Percentiles rank a stretch among this genome's conserved stretches.
phyloP scores from a whole-genome alignment of 176 grass and related monocot species.

The Tillandsia fasciculata region DNA sequence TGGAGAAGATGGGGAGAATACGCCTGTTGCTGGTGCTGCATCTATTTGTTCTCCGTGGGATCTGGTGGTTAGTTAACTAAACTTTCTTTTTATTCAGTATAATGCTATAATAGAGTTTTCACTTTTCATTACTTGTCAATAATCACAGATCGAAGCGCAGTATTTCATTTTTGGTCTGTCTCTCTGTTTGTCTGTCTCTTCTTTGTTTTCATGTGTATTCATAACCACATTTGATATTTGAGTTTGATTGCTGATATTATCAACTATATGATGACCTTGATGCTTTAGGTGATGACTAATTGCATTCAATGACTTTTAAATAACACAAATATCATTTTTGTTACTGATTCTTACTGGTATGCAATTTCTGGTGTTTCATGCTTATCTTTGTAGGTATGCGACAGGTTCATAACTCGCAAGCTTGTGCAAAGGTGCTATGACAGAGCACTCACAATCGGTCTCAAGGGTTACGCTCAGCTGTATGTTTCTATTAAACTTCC shows the following conservation, averaged over 20 bases:
- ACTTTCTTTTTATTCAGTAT: background rate
- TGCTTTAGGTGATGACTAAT: too few relatives aligned
- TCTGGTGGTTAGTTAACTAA: constrained; percentile 55
- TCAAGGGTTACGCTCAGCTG: constrained; percentile 94
- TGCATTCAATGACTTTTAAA: too few relatives aligned
- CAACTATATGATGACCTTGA: too few relatives aligned
- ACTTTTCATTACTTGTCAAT: background rate
- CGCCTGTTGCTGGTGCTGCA: constrained; percentile 73
- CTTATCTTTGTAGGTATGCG: constrained; percentile 55
- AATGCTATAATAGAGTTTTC: background rate
- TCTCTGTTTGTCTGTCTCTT: too few relatives aligned
- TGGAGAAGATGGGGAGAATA: constrained; percentile 91
- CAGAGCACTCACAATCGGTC: constrained; percentile 87
- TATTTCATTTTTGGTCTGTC: background rate
- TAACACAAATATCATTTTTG: background rate
- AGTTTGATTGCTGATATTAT: too few relatives aligned
- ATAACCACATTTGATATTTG: too few relatives aligned
- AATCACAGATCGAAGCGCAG: background rate
- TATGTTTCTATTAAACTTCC: constrained; percentile 35
- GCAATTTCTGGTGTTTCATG: constrained; percentile 31
- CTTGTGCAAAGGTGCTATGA: constrained; percentile 72
- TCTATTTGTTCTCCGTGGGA: constrained; percentile 98
- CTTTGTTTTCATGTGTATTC: too few relatives aligned
- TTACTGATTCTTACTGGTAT: background rate
- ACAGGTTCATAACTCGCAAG: constrained; percentile 94